Conservation (phyloP, 148 eudicot species). For the Simmondsia chinensis region DNA sequence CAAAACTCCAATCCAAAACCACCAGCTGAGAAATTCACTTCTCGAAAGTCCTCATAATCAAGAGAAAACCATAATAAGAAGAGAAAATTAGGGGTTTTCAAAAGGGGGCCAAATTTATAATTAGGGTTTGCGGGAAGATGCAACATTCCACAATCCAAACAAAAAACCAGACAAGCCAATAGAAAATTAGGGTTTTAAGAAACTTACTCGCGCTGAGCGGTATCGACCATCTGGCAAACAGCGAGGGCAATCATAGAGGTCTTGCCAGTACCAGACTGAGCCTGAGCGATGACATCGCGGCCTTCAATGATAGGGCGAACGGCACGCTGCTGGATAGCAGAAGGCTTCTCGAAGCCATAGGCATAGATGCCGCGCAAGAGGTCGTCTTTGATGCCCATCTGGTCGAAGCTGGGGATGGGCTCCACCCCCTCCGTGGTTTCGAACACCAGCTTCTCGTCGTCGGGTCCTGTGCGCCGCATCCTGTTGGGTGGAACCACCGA, state of each 20-base stretch:
- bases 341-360: constrained; percentile 86
- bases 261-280: constrained; percentile 93
- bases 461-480: constrained; percentile 19
- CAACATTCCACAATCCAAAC: neutral
- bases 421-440: constrained; percentile 69
- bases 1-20: too few relatives aligned
- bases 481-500: constrained; percentile 48
- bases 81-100: neutral
- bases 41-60: too few relatives aligned
- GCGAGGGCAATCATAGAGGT: constrained; percentile 89
- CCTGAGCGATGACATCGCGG: constrained; percentile 94
- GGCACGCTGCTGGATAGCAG: constrained; percentile 92
- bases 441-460: constrained; percentile 65
- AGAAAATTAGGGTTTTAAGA: constrained; percentile 9
- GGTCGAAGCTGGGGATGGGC: constrained; percentile 60
- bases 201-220: constrained; percentile 63
- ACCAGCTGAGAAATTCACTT: too few relatives aligned
- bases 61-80: neutral
- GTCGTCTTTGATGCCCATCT: constrained; percentile 79
- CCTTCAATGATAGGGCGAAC: constrained; percentile 73
- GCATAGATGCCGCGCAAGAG: constrained; percentile 62
- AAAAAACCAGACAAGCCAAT: neutral
- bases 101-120: neutral
- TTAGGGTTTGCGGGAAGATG: neutral
- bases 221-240: constrained; percentile 82